These are phyloP conservation scores for Croton setiger DNA, from an alignment of 441 rosid genomes.

Conservation along the genomic window DNA sequence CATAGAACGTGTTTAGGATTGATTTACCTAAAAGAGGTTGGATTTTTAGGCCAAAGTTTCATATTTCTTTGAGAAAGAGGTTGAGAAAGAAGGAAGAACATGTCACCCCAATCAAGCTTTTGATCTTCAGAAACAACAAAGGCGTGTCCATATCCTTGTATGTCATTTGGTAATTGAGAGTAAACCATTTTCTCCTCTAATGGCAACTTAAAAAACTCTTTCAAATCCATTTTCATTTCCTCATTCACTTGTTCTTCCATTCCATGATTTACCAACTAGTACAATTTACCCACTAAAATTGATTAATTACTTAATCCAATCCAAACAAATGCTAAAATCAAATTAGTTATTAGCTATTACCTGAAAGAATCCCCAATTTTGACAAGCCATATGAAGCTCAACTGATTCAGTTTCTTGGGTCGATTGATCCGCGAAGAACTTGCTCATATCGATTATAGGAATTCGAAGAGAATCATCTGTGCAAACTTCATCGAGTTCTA, in stretches of 20 bases:
- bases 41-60: conserved; percentile 12
- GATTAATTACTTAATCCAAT: too few species aligned
- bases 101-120: conserved; percentile 52
- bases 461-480: conserved; percentile 27
- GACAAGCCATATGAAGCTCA: conserved; percentile 45
- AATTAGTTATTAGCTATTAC: conserved; percentile 8
- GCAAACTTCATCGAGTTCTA: conserved; percentile 21
- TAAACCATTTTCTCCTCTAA: conserved; percentile 36
- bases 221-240: conserved; percentile 31
- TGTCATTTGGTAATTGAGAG: conserved; percentile 31
- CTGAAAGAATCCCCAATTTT: conserved; percentile 58
- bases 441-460: conserved; percentile 33
- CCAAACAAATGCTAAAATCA: too few species aligned
- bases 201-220: conserved; percentile 41
- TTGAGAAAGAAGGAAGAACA: conserved; percentile 36
- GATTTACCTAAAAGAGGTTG: conserved; percentile 10
- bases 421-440: conserved; percentile 14
- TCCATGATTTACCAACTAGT: conserved; percentile 46
- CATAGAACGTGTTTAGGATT: too few species aligned
- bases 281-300: not conserved
- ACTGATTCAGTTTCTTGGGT: conserved; percentile 28
- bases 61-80: conserved; percentile 26
- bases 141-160: conserved; percentile 52
- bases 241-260: conserved; percentile 25
- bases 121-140: conserved; percentile 44